A percentile compares a stretch with the other conserved stretches of the same genome.
These are phyloP conservation scores for Friedmanniomyces simplex DNA, from an alignment of 495 filamentous ascomycete genomes.

Conservation along the genomic window DNA sequence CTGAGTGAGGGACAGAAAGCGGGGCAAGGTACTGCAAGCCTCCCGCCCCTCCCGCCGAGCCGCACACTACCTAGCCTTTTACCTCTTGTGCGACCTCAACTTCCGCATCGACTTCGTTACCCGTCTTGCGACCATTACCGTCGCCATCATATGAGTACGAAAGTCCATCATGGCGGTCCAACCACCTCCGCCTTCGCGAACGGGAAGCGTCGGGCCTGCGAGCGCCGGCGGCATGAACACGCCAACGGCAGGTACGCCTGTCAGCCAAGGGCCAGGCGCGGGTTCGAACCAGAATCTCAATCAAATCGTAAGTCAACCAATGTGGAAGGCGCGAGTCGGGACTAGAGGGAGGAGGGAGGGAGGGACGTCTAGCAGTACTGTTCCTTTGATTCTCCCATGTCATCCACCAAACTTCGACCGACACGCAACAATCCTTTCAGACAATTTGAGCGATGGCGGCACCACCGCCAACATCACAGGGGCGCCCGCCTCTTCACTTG, in stretches of 20 bases:
- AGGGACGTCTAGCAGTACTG: not conserved
- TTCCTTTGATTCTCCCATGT: too few species aligned
- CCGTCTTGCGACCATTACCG: not conserved
- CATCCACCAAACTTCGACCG: too few species aligned
- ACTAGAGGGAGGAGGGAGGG: not conserved
- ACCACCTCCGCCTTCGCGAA: slow-evolving; percentile 20
- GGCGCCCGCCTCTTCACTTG: too few species aligned
- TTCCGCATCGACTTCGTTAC: not conserved
- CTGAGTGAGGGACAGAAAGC: too few species aligned
- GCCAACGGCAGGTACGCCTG: slow-evolving; percentile 25
- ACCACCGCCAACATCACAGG: not conserved
- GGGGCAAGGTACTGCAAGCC: too few species aligned
- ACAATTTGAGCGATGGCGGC: not conserved
- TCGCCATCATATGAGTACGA: not conserved
- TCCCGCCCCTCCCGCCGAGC: not conserved
- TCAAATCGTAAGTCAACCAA: slow-evolving; percentile 63
- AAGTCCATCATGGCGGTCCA: slow-evolving; percentile 13
- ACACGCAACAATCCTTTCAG: too few species aligned
- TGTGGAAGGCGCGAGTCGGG: too few species aligned
- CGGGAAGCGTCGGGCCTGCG: slow-evolving; percentile 17
- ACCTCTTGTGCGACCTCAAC: not conserved
- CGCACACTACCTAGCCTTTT: not conserved
- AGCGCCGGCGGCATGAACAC: slow-evolving; percentile 16
- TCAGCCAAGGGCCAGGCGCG: slow-evolving; percentile 1
- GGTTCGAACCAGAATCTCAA: slow-evolving; percentile 78